Percentiles rank a stretch among this genome's conserved stretches.
Evolutionary conservation across 225 moss, liverwort and hornwort species (phyloP).

Genomic region (Rhytidiadelphus loreus): DNA sequence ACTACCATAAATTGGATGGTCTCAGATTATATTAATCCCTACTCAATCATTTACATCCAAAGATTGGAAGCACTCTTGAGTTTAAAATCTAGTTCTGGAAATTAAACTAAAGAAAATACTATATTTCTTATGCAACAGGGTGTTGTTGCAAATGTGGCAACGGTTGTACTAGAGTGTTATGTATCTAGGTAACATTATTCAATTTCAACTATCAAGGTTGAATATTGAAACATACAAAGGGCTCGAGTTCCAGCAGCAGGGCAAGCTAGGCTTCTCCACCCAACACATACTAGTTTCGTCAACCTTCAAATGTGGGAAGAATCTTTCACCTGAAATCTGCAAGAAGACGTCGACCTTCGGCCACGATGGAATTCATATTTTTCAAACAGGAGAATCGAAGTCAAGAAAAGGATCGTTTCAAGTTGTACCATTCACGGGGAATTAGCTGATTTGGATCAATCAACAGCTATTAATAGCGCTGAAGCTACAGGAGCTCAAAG

Average conservation of each 20-base stretch:
- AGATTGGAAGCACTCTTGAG: neutral
- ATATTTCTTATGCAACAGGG: neutral
- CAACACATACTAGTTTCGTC: neutral
- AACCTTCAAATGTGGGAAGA: neutral
- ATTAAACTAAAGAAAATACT: neutral
- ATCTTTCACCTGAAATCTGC: conserved; percentile 13
- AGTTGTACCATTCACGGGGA: neutral
- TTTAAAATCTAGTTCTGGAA: neutral
- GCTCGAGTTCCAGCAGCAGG: neutral
- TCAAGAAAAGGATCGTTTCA: neutral
- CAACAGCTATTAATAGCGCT: neutral
- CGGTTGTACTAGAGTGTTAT: neutral
- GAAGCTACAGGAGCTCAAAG: neutral
- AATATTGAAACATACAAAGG: neutral
- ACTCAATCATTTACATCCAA: neutral
- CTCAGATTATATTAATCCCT: neutral
- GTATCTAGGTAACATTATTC: too few relatives aligned
- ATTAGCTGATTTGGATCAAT: neutral
- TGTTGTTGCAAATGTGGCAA: neutral
- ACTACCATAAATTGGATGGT: neutral
- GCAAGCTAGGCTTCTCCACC: neutral
- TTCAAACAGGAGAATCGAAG: neutral
- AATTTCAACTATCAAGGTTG: neutral
- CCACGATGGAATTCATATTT: neutral
- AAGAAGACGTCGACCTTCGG: neutral